Evolutionary conservation across 331 rosid genomes (phyloP).

Genomic region (Quercus lobata): DNA sequence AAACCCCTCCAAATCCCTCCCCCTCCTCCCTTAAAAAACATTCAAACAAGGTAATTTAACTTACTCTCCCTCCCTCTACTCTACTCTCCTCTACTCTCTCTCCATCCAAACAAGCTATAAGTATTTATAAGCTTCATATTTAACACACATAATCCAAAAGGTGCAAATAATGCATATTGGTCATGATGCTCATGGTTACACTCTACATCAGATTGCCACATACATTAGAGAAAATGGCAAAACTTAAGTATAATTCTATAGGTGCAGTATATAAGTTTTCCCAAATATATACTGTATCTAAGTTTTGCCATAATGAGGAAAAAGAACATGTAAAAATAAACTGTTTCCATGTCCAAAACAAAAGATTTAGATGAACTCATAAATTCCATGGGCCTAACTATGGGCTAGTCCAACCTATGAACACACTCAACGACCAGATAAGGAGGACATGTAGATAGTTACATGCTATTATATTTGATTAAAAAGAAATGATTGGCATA

Average conservation of each 20-base stretch:
- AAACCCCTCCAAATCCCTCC: no score
- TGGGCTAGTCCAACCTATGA: not conserved
- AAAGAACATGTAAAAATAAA: not conserved
- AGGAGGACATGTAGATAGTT: not conserved
- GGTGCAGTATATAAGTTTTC: no score
- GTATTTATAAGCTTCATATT: not conserved
- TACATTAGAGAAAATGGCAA: not conserved
- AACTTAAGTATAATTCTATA: no score
- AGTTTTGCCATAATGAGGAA: no score
- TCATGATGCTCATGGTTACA: not conserved
- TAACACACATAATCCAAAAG: not conserved
- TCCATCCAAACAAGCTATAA: not conserved
- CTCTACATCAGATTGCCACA: not conserved
- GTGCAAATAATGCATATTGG: not conserved
- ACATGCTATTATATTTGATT: not conserved
- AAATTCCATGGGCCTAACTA: not conserved
- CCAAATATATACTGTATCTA: no score
- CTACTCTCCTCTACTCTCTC: no score
- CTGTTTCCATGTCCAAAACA: not conserved
- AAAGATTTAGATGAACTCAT: not conserved
- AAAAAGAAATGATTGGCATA: not conserved
- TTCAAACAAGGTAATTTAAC: no score
- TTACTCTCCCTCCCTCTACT: no score
- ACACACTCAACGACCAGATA: not conserved
- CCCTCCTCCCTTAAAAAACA: no score